phyloP scores from a whole-genome alignment of 805 yeast species.

The Wickerhamiella musiphila region DNA sequence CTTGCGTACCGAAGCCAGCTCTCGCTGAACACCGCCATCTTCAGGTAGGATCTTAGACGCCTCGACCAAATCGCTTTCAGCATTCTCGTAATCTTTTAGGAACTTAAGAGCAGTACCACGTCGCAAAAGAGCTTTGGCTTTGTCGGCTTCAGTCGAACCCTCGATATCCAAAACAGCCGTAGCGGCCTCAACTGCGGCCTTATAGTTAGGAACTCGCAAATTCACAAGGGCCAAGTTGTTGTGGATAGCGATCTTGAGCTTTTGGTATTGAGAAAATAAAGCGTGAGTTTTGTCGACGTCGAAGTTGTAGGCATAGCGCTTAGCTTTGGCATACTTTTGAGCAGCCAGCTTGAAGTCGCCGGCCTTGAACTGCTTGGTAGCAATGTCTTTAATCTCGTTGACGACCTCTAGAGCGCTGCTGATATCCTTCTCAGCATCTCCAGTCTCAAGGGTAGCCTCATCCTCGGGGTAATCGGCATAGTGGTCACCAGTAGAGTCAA shows the following conservation, averaged over 20 bases:
- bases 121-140: slow-evolving; percentile 75
- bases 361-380: slow-evolving; percentile 55
- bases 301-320: slow-evolving; percentile 49
- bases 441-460: slow-evolving; percentile 42
- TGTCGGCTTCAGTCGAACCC: slow-evolving; percentile 39
- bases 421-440: slow-evolving; percentile 23
- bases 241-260: slow-evolving; percentile 43
- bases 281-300: slow-evolving; percentile 40
- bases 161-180: slow-evolving; percentile 49
- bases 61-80: slow-evolving; percentile 43
- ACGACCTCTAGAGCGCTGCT: slow-evolving; percentile 43
- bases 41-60: slow-evolving; percentile 50
- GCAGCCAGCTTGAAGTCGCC: slow-evolving; percentile 41
- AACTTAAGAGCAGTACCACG: slow-evolving; percentile 59
- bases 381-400: slow-evolving; percentile 50
- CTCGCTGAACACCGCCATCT: slow-evolving; percentile 55
- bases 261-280: slow-evolving; percentile 27
- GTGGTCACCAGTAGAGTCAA: slow-evolving; percentile 71
- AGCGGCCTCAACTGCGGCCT: slow-evolving; percentile 40
- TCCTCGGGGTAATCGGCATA: slow-evolving; percentile 64
- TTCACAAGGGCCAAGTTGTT: slow-evolving; percentile 64
- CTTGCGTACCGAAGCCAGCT: slow-evolving; percentile 40
- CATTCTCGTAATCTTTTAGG: slow-evolving; percentile 51
- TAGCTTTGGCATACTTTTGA: slow-evolving; percentile 57
- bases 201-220: slow-evolving; percentile 40